Evolutionary conservation across 495 filamentous ascomycete species (phyloP).

Genomic region (Neurospora africana): DNA sequence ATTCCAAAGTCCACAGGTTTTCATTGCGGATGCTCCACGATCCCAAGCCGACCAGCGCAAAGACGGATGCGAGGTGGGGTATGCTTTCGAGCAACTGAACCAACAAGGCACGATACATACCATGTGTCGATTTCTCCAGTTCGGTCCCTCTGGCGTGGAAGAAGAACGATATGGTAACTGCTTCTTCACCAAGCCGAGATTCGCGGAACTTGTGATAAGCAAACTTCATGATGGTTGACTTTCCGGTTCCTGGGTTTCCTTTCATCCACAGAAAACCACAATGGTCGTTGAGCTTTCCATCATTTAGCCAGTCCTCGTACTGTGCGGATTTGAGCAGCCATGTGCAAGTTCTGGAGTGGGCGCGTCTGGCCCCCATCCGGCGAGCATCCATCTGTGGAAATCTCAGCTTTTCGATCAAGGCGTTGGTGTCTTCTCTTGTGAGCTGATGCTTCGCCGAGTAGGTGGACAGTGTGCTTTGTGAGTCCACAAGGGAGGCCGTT

Average conservation of each 20-base stretch:
- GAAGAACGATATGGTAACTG: slow-evolving; percentile 17
- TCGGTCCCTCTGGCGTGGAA: slow-evolving; percentile 28
- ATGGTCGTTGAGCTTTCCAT: slow-evolving; percentile 23
- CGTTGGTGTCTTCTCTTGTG: not conserved
- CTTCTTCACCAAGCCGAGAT: not conserved
- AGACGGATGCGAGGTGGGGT: not conserved
- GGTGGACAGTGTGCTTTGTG: not conserved
- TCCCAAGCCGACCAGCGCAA: not conserved
- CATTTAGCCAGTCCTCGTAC: slow-evolving; percentile 41
- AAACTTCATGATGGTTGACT: slow-evolving; percentile 34
- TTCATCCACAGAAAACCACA: slow-evolving; percentile 48
- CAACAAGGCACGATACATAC: slow-evolving; percentile 47
- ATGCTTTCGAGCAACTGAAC: slow-evolving; percentile 20
- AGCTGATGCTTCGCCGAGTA: not conserved
- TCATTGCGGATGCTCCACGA: slow-evolving; percentile 3
- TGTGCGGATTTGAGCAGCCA: slow-evolving; percentile 35
- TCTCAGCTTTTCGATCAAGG: slow-evolving; percentile 18
- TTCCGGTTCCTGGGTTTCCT: slow-evolving; percentile 46
- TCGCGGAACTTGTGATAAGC: not conserved
- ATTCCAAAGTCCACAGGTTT: slow-evolving; percentile 17
- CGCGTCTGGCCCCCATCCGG: slow-evolving; percentile 23
- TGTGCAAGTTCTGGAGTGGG: slow-evolving; percentile 35
- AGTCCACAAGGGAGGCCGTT: not conserved
- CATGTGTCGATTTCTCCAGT: slow-evolving; percentile 39
- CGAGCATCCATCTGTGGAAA: slow-evolving; percentile 32